A percentile compares a stretch with the other conserved stretches of the same genome.
Evolutionary conservation across 2,329 filamentous ascomycete species (phyloP).

Genomic region (Fulvia fulva): DNA sequence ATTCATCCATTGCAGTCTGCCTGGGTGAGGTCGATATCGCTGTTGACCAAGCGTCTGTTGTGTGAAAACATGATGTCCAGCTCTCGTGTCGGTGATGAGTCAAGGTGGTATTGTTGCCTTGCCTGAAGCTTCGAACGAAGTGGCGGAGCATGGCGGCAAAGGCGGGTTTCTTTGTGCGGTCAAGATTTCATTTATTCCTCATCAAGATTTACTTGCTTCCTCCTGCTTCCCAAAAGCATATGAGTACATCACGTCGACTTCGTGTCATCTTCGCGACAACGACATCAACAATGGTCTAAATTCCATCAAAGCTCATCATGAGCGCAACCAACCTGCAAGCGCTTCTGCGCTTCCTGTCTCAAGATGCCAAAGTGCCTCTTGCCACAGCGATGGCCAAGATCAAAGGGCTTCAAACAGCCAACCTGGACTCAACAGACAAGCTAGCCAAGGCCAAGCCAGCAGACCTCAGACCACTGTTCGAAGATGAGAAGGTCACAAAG

Average conservation of each 20-base stretch:
- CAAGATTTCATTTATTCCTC: no score
- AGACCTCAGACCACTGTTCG: constrained; percentile 42
- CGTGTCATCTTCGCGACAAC: not conserved
- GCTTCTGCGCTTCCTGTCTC: constrained; percentile 55
- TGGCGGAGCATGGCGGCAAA: no score
- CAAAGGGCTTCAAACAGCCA: constrained; percentile 50
- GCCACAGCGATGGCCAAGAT: constrained; percentile 53
- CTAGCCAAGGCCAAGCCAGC: constrained; percentile 48
- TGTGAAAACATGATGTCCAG: not conserved
- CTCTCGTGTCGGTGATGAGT: no score
- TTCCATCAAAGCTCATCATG: constrained; percentile 6
- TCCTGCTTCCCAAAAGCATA: no score
- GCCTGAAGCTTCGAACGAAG: no score
- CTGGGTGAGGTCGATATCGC: not conserved
- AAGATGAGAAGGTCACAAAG: constrained; percentile 54
- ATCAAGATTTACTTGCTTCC: no score
- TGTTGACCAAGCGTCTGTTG: not conserved
- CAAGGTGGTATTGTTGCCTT: no score
- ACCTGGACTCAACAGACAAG: constrained; percentile 43
- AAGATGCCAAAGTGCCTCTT: constrained; percentile 56
- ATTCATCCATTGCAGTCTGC: not conserved
- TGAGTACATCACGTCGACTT: not conserved
- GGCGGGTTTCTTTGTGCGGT: no score
- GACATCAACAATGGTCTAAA: not conserved
- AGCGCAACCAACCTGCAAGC: constrained; percentile 29